Base-by-base conservation (phyloP, 352 stramenopile genomes). In the Globisporangium orthogonon region DNA sequence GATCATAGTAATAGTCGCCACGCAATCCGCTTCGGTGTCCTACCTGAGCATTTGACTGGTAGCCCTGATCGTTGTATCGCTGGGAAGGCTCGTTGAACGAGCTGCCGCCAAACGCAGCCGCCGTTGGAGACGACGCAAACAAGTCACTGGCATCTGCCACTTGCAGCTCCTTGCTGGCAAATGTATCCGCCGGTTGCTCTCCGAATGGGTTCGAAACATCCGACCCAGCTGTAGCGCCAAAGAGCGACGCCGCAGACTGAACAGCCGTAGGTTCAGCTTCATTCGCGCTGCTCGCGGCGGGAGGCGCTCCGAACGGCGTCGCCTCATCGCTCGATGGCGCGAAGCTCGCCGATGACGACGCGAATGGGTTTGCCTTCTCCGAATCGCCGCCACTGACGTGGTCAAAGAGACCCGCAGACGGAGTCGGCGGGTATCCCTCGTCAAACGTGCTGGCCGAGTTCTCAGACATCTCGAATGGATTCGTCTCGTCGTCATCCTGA, bases 151-250 rank as follows among this genome's bases (percentile, higher is more conserved):
- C 74, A 56, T 86, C 74, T 45, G 70, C 70, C 18, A 74, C 79
- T 2, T 78, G 67, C 7, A 84, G 54, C 29, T 91, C 79, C 43
- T 86, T 72, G 52, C 80, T 71, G 4, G 37, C 86, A 13, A 74
- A 80, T 31, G 52, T 51, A 1, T 30, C 23, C 2, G 52, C 29
- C 46, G 50, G 29, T 30, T 53, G 17, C 15, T 54, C 48, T 29
- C 65, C 65, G 44, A 89, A 91, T 28, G 71, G 75, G 33, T 86
- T 87, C 7, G 73, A 58, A 28, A 71, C 67, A 63, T 78, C 69
- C 30, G 60, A 63, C 53, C 62, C 64, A 49, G 65, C 57, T 18
- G 77, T 87, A 11, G 67, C 60, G 40, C 75, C 78, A 73, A 91
- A 91, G 2, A 91, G 68, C 3, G 72, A 88, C 10, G 71, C 59